Percentiles rank a stretch among this genome's conserved stretches.
Conservation (phyloP, 2,329 filamentous ascomycete species). For the Hawksworthiomyces lignivorus region DNA sequence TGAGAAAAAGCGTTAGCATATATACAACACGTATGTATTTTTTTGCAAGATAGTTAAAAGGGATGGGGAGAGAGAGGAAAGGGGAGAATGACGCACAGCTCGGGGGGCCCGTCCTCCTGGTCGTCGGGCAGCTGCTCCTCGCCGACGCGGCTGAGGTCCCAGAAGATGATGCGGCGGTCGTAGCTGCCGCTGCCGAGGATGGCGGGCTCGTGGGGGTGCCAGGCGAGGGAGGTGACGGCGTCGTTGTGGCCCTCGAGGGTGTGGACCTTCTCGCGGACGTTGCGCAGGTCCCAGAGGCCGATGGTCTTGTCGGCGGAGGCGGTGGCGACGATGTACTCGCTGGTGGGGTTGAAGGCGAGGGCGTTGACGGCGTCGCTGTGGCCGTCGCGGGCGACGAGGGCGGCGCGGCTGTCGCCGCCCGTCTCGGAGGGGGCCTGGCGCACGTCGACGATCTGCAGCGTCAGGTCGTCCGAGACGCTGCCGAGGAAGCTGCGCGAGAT, state of each 20-base stretch:
- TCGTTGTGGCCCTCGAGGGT: constrained; percentile 82
- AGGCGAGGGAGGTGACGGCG: constrained; percentile 83
- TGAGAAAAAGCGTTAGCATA: constrained; percentile 28
- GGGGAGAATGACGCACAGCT: constrained; percentile 61
- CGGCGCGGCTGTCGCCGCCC: too few species aligned
- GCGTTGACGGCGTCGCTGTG: constrained; percentile 93
- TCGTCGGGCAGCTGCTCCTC: constrained; percentile 95
- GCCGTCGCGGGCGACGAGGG: constrained; percentile 61
- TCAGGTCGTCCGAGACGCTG: constrained; percentile 90
- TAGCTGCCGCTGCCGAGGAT: constrained; percentile 89
- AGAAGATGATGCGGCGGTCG: constrained; percentile 89
- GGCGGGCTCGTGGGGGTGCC: constrained; percentile 86
- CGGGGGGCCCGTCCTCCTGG: constrained; percentile 86
- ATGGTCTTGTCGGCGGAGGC: constrained; percentile 94
- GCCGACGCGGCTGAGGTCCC: constrained; percentile 86
- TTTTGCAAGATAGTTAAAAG: too few species aligned
- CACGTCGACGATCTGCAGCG: constrained; percentile 85
- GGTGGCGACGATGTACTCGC: constrained; percentile 85
- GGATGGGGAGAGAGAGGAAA: not conserved
- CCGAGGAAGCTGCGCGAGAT: constrained; percentile 79
- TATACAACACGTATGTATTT: not conserved
- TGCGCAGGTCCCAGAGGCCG: constrained; percentile 89
- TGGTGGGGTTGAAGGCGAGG: constrained; percentile 86
- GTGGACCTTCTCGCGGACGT: constrained; percentile 83
- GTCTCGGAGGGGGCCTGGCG: constrained; percentile 58